Conservation (phyloP, 1,284 basidiomycete genomes). For the Sporisorium sorghi region DNA sequence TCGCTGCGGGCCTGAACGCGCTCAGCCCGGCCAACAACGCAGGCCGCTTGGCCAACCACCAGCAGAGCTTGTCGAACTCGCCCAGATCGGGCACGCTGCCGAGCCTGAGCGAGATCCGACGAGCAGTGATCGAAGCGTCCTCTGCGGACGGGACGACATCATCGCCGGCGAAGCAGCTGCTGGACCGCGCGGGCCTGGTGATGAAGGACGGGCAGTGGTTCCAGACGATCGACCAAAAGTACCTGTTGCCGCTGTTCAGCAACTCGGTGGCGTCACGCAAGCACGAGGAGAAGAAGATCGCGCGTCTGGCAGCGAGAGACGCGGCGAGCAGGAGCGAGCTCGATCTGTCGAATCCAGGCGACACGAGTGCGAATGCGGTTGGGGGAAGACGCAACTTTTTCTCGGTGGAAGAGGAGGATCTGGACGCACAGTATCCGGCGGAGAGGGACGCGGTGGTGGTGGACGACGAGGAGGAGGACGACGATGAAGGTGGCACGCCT, state of each 20-base stretch:
- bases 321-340: constrained; percentile 28
- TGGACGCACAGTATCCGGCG: constrained; percentile 31
- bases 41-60: constrained; percentile 7
- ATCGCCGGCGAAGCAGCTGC: constrained; percentile 52
- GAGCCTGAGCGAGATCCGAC: constrained; percentile 42
- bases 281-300: constrained; percentile 65
- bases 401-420: constrained; percentile 38
- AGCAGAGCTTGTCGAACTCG: constrained; percentile 13
- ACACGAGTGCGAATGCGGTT: constrained; percentile 4
- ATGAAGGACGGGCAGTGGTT: constrained; percentile 85
- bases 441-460: constrained; percentile 51
- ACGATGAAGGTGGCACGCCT: constrained; percentile 28
- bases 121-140: constrained; percentile 38
- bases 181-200: constrained; percentile 65
- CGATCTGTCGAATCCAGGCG: constrained; percentile 9
- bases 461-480: constrained; percentile 49
- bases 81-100: constrained; percentile 12
- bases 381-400: constrained; percentile 38
- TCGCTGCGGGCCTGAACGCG: constrained; percentile 11
- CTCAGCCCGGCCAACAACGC: constrained; percentile 9
- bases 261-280: constrained; percentile 74
- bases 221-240: constrained; percentile 92
- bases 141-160: constrained; percentile 30
- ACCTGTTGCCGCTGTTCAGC: constrained; percentile 91
- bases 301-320: constrained; percentile 41